Evolutionary conservation across 208 protist species (phyloP).

Genomic region (Leptomonas pyrrhocoris): DNA sequence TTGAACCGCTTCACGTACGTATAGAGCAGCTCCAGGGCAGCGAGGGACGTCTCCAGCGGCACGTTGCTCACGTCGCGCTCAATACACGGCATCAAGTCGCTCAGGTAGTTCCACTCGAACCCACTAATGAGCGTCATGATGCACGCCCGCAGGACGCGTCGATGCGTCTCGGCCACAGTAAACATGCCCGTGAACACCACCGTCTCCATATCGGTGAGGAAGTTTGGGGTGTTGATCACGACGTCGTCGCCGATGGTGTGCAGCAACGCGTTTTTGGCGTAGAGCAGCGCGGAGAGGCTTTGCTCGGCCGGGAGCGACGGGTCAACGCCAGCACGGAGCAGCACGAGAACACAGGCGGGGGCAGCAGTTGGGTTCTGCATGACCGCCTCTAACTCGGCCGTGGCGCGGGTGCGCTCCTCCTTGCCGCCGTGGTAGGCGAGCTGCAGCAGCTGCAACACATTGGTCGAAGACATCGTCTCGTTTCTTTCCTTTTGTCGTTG

Average conservation of each 20-base stretch:
- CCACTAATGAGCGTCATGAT: slow-evolving; percentile 66
- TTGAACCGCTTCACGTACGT: slow-evolving; percentile 80
- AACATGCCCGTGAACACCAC: slow-evolving; percentile 71
- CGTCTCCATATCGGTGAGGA: slow-evolving; percentile 67
- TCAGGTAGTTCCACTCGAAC: slow-evolving; percentile 85
- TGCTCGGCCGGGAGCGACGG: slow-evolving; percentile 52
- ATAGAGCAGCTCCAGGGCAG: slow-evolving; percentile 75
- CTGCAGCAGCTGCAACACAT: slow-evolving; percentile 75
- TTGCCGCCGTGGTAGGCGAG: slow-evolving; percentile 80
- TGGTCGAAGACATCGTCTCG: slow-evolving; percentile 26
- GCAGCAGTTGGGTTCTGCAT: slow-evolving; percentile 46
- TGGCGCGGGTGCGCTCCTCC: slow-evolving; percentile 71
- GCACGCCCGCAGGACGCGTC: slow-evolving; percentile 65
- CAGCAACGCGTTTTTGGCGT: slow-evolving; percentile 83
- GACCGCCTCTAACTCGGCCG: slow-evolving; percentile 56
- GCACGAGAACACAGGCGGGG: slow-evolving; percentile 54
- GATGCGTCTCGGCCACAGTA: slow-evolving; percentile 56
- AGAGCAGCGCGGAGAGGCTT: slow-evolving; percentile 81
- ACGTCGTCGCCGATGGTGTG: slow-evolving; percentile 63
- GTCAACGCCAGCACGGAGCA: slow-evolving; percentile 67
- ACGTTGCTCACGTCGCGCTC: slow-evolving; percentile 25
- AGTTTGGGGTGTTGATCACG: slow-evolving; percentile 28
- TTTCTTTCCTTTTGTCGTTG: neutral
- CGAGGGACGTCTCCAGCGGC: slow-evolving; percentile 33
- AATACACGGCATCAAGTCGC: slow-evolving; percentile 67